phyloP scores from a whole-genome alignment of 192 early-diverging fungal species.

The Coemansia sp. region DNA sequence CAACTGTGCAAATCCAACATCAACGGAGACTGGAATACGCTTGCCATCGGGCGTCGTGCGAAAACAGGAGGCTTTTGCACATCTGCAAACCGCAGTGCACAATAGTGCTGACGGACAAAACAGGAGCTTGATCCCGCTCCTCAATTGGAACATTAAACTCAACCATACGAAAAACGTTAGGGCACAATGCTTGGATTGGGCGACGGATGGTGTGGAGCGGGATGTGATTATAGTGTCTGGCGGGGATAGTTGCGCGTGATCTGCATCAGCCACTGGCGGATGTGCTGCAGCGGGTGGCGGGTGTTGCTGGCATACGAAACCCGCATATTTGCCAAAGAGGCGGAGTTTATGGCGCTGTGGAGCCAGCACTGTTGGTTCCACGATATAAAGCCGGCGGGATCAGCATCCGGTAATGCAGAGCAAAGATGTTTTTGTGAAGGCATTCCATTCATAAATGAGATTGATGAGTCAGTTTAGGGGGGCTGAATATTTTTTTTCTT shows the following conservation, averaged over 20 bases:
- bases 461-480: no score
- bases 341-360: slow-evolving; percentile 36
- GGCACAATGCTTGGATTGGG: slow-evolving; percentile 21
- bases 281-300: slow-evolving; percentile 19
- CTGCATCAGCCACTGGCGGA: slow-evolving; percentile 35
- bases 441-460: not conserved
- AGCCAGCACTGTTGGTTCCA: slow-evolving; percentile 28
- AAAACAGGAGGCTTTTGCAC: slow-evolving; percentile 15
- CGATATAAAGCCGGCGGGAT: slow-evolving; percentile 46
- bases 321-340: slow-evolving; percentile 36
- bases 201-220: not conserved
- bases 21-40: no score
- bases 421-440: slow-evolving; percentile 38
- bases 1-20: no score
- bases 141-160: slow-evolving; percentile 24
- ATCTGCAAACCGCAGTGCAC: slow-evolving; percentile 18
- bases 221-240: slow-evolving; percentile 43
- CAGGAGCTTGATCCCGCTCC: slow-evolving; percentile 22
- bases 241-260: slow-evolving; percentile 27
- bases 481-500: no score
- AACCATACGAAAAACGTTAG: slow-evolving; percentile 10
- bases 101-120: slow-evolving; percentile 34
- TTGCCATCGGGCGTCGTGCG: no score
- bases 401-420: slow-evolving; percentile 36
- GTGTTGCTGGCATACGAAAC: slow-evolving; percentile 35